Percentiles rank a stretch among this genome's conserved stretches.
Evolutionary conservation across 2,329 filamentous ascomycete genomes (phyloP).

Genomic region (Polychaeton citri): DNA sequence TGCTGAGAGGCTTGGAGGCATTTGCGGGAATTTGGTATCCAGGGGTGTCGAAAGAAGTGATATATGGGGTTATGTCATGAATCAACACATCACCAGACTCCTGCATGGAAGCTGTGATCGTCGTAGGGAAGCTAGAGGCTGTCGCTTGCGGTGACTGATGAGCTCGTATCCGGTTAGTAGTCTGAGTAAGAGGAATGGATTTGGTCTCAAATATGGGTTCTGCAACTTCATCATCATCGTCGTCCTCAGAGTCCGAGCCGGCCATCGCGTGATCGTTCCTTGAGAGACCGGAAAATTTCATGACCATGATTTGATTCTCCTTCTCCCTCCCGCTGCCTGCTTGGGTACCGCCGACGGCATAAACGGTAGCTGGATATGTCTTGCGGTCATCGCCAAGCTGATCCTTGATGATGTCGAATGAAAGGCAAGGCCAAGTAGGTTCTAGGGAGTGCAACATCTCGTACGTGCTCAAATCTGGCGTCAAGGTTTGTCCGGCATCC

Average conservation of each 20-base stretch:
- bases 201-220: conserved; percentile 92
- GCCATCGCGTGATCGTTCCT: conserved; percentile 66
- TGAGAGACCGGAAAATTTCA: conserved; percentile 88
- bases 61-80: conserved; percentile 84
- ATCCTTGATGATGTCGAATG: conserved; percentile 84
- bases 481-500: conserved; percentile 76
- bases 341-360: conserved; percentile 88
- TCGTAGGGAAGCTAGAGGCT: conserved; percentile 59
- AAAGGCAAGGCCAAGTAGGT: conserved; percentile 92
- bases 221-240: conserved; percentile 57
- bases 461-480: conserved; percentile 88
- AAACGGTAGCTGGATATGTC: conserved; percentile 90
- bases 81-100: conserved; percentile 82
- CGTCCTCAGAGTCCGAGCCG: conserved; percentile 51
- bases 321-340: conserved; percentile 60
- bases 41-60: conserved; percentile 79
- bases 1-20: conserved; percentile 79
- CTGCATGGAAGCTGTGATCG: conserved; percentile 81
- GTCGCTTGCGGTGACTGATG: conserved; percentile 66
- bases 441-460: conserved; percentile 93
- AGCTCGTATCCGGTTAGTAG: conserved; percentile 84
- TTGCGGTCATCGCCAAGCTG: conserved; percentile 76
- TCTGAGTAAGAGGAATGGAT: conserved; percentile 71
- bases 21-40: conserved; percentile 66
- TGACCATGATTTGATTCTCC: conserved; percentile 89